Conservation (phyloP, 495 filamentous ascomycete genomes). For the Daldinia vernicosa region DNA sequence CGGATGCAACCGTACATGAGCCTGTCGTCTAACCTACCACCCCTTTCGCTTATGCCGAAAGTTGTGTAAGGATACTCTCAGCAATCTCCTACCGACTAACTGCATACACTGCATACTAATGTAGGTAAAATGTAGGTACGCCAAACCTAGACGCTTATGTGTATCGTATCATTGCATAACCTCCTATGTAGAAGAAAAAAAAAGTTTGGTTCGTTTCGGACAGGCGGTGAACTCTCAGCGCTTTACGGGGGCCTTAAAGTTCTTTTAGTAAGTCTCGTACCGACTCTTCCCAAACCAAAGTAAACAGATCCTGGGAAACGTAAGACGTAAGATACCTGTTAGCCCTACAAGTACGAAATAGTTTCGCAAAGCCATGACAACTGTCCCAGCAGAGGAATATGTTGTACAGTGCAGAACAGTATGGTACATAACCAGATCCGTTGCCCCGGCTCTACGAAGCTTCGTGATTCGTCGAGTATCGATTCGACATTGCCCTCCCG, state of each 20-base stretch:
- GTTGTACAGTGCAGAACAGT: constrained; percentile 28
- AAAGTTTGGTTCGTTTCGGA: neutral
- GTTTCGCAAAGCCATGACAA: constrained; percentile 14
- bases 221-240: constrained; percentile 8
- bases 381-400: neutral
- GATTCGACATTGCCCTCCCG: constrained; percentile 32
- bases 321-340: constrained; percentile 6
- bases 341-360: constrained; percentile 2
- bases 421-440: constrained; percentile 32
- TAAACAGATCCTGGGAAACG: constrained; percentile 1
- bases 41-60: constrained; percentile 34
- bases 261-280: neutral
- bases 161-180: constrained; percentile 14
- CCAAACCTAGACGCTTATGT: constrained; percentile 20
- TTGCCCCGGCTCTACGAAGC: constrained; percentile 18
- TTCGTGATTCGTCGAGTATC: constrained; percentile 25
- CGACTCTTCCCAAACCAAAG: constrained; percentile 6
- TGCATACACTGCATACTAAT: neutral
- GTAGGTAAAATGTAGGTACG: constrained; percentile 5
- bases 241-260: neutral
- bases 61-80: constrained; percentile 34
- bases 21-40: constrained; percentile 32
- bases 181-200: neutral
- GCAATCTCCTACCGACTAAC: constrained; percentile 7
- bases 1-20: constrained; percentile 36